Conservation (phyloP, 257 asterid species). For the Marsdenia floribunda region DNA sequence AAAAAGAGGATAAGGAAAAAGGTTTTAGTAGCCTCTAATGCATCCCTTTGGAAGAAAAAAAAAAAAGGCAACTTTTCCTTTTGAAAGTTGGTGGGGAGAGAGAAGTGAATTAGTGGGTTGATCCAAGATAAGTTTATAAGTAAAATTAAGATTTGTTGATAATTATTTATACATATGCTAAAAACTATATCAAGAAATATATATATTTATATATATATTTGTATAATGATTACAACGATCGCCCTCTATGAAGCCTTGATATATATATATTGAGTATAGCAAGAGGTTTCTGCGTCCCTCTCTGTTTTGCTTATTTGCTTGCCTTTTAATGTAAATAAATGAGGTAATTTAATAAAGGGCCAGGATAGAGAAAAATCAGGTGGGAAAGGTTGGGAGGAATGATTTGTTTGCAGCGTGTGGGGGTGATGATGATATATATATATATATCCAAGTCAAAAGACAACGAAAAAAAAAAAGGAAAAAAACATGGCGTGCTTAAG, state of each 20-base stretch:
- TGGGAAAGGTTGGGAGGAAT: constrained; percentile 31
- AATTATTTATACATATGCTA: too few relatives aligned
- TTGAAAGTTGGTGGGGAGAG: not conserved
- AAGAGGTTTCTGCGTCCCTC: not conserved
- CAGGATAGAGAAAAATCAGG: constrained; percentile 12
- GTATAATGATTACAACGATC: not conserved
- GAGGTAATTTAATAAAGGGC: not conserved
- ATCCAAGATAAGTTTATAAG: not conserved
- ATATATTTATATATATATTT: too few relatives aligned
- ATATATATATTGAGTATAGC: not conserved
- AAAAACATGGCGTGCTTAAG: constrained; percentile 53
- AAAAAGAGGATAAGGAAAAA: not conserved
- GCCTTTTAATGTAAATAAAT: constrained; percentile 20
- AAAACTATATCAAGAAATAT: too few relatives aligned
- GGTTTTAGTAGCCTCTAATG: not conserved
- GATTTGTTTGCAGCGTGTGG: constrained; percentile 45
- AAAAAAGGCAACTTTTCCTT: not conserved
- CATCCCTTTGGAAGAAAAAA: not conserved
- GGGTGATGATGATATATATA: constrained; percentile 34
- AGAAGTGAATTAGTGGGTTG: not conserved
- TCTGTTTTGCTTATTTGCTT: constrained; percentile 6
- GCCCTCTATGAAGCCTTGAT: not conserved
- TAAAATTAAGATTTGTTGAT: not conserved
- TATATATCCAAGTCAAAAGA: constrained; percentile 38
- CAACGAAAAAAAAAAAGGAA: constrained; percentile 13